phyloP scores from a whole-genome alignment of 768 basidiomycete genomes.

The Boletus subcaerulescens region DNA sequence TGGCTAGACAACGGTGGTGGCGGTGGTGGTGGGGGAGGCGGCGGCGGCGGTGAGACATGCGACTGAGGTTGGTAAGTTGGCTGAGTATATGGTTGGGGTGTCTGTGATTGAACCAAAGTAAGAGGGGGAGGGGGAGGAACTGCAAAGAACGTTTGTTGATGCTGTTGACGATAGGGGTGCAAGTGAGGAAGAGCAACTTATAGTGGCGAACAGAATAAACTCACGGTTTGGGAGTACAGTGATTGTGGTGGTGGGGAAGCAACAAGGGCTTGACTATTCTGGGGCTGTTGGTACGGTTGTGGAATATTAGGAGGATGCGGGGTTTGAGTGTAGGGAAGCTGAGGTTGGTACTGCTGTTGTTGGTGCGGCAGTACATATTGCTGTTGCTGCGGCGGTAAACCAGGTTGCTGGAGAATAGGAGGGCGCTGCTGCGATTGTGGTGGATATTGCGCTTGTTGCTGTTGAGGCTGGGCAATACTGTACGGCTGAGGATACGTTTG shows the following conservation, averaged over 20 bases:
- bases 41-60: constrained; percentile 19
- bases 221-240: constrained; percentile 11
- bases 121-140: constrained; percentile 22
- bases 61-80: constrained; percentile 20
- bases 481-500: constrained; percentile 10
- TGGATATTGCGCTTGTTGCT: constrained; percentile 10
- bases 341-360: constrained; percentile 13
- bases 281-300: constrained; percentile 19
- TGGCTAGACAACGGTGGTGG: constrained; percentile 6
- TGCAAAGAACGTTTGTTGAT: constrained; percentile 12
- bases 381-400: constrained; percentile 4
- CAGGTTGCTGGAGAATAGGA: constrained; percentile 8
- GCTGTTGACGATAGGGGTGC: not conserved
- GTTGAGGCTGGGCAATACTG: constrained; percentile 13
- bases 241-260: not conserved
- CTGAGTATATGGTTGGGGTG: constrained; percentile 8
- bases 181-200: not conserved
- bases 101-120: constrained; percentile 9
- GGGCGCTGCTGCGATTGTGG: constrained; percentile 10
- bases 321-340: constrained; percentile 14
- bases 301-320: constrained; percentile 9
- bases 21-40: constrained; percentile 8
- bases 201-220: not conserved
- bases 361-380: constrained; percentile 8
- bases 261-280: constrained; percentile 3